Evolutionary conservation across 2,329 filamentous ascomycete genomes (phyloP), one percentile per base, ranked within the genome.

Genomic region (Monosporascus ibericus): DNA sequence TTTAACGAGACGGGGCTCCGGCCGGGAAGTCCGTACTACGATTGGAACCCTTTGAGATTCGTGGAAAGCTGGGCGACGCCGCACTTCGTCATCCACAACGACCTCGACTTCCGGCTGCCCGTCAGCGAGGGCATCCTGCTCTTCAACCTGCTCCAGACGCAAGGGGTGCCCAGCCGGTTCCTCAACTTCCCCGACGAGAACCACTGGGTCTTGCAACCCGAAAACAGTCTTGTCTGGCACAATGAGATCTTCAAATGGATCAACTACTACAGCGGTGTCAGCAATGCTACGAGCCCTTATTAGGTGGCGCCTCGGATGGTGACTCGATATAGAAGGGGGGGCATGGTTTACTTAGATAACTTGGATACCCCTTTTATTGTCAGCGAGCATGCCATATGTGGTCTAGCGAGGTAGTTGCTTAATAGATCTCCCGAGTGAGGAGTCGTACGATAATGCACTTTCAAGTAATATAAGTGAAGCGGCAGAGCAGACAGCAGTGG

Each of bases 111-210:
- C 64, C 76, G 86, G 11, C 69, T 88, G 25, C 81, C 85, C 1
- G 78, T 88, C 53, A 78, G 79, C 9, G 86, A 89, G 64, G 86
- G 86, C 0, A 68, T 89, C 46, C 75, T 84, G 3, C 81, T 85
- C 1, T 89, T 88, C 68, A 87, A 88, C 61, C 75, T 86, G 17
- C 71, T 88, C 36, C 86, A 89, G 69, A 76, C 77, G 46, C 72
- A 75, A 48, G 84, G 84, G 0, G 75, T 89, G 6, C 80, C 85
- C 38, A 86, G 82, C 60, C 79, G 82, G 57, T 82, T 88, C 57
- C 64, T 89, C 59, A 85, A 77, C 2, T 89, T 88, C 65, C 84
- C 84, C 0, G 85, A 88, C 64, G 86, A 90, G 69, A 86, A 87
- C 56, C 86, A 88, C 62, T 88, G 82, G 81, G 85, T 88, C 4